Evolutionary conservation across 169 alveolate species (phyloP).

Genomic region (Pseudocohnilembus persalinus): DNA sequence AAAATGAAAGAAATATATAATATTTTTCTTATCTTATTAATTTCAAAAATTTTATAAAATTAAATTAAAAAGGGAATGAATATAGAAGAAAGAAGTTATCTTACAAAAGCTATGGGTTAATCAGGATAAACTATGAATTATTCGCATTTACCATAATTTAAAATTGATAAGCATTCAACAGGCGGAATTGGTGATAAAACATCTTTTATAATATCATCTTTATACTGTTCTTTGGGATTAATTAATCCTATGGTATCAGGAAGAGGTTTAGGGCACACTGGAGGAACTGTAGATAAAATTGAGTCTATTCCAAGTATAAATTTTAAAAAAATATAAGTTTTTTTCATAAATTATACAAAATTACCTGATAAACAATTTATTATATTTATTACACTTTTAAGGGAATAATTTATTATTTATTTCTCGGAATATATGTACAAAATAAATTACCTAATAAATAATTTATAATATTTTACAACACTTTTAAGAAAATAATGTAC

Average conservation of each 20-base stretch:
- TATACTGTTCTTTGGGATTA: slow-evolving; percentile 47
- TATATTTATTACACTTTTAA: no score
- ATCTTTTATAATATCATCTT: slow-evolving; percentile 41
- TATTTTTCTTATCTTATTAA: no score
- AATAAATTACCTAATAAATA: no score
- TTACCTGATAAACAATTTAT: no score
- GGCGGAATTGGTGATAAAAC: slow-evolving; percentile 65
- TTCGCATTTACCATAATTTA: slow-evolving; percentile 28
- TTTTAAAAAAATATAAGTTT: neutral
- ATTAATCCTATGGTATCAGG: slow-evolving; percentile 49
- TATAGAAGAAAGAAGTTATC: slow-evolving; percentile 41
- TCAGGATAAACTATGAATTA: slow-evolving; percentile 52
- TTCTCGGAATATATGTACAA: neutral
- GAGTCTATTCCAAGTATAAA: slow-evolving; percentile 47
- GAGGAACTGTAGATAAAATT: slow-evolving; percentile 57
- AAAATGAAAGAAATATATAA: no score
- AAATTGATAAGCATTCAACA: slow-evolving; percentile 55
- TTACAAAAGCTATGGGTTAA: slow-evolving; percentile 52
- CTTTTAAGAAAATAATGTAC: neutral
- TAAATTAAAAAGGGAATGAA: slow-evolving; percentile 66
- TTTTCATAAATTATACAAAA: no score
- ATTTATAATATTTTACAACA: no score
- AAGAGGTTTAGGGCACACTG: slow-evolving; percentile 52
- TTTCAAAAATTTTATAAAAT: no score
- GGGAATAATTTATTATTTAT: no score